Evolutionary conservation across 1,139 yeast genomes (phyloP), one percentile per base, ranked within the genome.

Genomic region (Candida neerlandica): DNA sequence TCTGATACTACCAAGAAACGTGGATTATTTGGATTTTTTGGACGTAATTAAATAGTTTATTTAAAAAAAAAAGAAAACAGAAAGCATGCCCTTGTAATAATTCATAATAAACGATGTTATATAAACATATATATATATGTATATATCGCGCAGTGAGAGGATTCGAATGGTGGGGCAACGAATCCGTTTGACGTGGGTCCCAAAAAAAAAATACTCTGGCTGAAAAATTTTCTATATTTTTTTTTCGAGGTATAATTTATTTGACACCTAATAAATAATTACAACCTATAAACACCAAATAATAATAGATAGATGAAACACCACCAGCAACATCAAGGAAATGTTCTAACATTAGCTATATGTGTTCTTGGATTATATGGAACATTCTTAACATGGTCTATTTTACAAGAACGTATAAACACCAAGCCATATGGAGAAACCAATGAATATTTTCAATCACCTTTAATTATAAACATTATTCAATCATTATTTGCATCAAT

Each of bases 361-460:
- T 87, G 92, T 59, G 83, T 87, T 0, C 57, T 69, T 1, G 96
- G 97, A 0, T 87, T 94, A 43, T 94, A 92, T 62, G 84, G 82
- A 1, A 85, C 96, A 37, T 94, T 94, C 61, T 70, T 94, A 34
- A 78, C 94, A 1, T 94, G 99, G 99, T 92, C 96, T 0, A 78
- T 89, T 34, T 78, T 92, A 14, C 98, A 94, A 62, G 99, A 94
- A 65, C 84, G 95, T 46, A 83, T 94, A 56, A 81, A 91, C 27
- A 84, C 95, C 3, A 86, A 85, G 44, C 83, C 89, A 4, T 91
- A 91, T 67, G 91, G 89, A 1, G 57, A 44, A n/a, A 39, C 18
- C 9, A 62, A 41, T 55, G 59, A 43, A 48, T 77, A 74, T 48
- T 91, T 89, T 70, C 80, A 84, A 52, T 85, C 91, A 1, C 94